Conservation (phyloP, 345 rosid genomes). For the Zanthoxylum bungeanum region DNA sequence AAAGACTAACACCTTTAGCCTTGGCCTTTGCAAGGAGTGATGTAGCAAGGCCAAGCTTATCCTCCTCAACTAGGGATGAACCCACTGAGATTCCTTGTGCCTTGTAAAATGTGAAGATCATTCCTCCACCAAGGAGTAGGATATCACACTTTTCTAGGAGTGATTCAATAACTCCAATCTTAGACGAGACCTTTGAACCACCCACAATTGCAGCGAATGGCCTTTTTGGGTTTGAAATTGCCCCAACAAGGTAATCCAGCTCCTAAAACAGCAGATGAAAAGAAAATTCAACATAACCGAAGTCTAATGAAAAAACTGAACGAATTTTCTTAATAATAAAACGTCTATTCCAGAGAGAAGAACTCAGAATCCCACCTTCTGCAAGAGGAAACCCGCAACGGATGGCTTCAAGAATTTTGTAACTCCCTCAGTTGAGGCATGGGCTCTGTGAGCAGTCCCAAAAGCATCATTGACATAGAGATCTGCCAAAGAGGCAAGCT, state of each 20-base stretch:
- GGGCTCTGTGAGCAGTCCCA: slow-evolving; percentile 97
- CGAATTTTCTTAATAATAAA: background rate
- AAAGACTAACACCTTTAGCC: slow-evolving; percentile 72
- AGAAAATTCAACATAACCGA: background rate
- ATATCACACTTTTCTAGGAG: slow-evolving; percentile 69
- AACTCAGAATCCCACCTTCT: slow-evolving; percentile 48
- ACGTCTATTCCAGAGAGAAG: background rate
- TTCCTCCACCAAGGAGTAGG: slow-evolving; percentile 86
- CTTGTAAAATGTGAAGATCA: slow-evolving; percentile 89
- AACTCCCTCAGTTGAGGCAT: slow-evolving; percentile 96
- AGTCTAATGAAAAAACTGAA: background rate
- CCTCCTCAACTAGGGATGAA: slow-evolving; percentile 83
- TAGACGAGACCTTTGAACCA: slow-evolving; percentile 93
- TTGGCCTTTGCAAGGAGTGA: slow-evolving; percentile 77
- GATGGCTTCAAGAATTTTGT: slow-evolving; percentile 88
- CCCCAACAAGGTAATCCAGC: slow-evolving; percentile 93
- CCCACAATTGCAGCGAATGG: slow-evolving; percentile 98
- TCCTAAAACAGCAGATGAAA: slow-evolving; percentile 42
- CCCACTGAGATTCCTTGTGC: slow-evolving; percentile 80
- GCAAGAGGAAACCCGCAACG: slow-evolving; percentile 94
- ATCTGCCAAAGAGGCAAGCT: slow-evolving; percentile 89
- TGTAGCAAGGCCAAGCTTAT: slow-evolving; percentile 74
- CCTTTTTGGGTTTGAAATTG: slow-evolving; percentile 81
- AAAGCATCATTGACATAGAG: slow-evolving; percentile 94
- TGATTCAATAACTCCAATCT: slow-evolving; percentile 92